Base-by-base conservation (phyloP, 2,329 filamentous ascomycete species). In the Fusarium sp. region DNA sequence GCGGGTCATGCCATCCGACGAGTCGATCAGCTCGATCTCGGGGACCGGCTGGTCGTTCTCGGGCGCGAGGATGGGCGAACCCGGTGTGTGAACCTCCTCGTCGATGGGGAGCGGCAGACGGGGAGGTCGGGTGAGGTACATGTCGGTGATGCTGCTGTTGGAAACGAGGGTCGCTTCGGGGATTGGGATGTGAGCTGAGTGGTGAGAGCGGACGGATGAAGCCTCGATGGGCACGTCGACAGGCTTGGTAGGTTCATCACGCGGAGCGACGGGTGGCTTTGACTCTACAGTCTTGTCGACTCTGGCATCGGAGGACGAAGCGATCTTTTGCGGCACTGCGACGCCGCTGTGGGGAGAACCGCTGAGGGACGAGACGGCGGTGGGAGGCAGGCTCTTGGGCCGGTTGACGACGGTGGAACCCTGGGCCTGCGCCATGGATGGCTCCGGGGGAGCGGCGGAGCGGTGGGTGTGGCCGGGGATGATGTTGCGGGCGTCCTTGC, bases 51-150 rank as follows among this genome's bases (percentile, higher is more conserved):
- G 87, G 60, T 81, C 82, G 81, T 94, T 92, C 31, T 92, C 88
- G 2, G 95, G 90, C 8, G 93, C 91, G 72, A 96, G 90, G 74
- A 98, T 96, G 64, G 96, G 96, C 52, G 95, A 98, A 29, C 95
- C 95, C 2, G 96, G 96, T 1, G 93, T 95, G 77, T 97, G 92
- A 16, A 94, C 89, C 81, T 97, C 95, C 86, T 98, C 94, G 78
- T 97, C 95, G 78, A 98, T 98, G 64, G 96, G 95, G 68, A 98
- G 90, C 68, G 96, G 96, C 79, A 98, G 87, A 70, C 96, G 93
- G 60, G 96, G 96, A 54, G 96, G 96, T n/a, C 93, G 89, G 68
- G 88, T 86, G 78, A 90, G 84, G 78, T 92, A 92, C 85, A 92
- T 88, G 76, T 91, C 89, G 74, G 90, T 91, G 75, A 92, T 82